Conservation (phyloP, 495 filamentous ascomycete genomes). For the Arthonia radiata region DNA sequence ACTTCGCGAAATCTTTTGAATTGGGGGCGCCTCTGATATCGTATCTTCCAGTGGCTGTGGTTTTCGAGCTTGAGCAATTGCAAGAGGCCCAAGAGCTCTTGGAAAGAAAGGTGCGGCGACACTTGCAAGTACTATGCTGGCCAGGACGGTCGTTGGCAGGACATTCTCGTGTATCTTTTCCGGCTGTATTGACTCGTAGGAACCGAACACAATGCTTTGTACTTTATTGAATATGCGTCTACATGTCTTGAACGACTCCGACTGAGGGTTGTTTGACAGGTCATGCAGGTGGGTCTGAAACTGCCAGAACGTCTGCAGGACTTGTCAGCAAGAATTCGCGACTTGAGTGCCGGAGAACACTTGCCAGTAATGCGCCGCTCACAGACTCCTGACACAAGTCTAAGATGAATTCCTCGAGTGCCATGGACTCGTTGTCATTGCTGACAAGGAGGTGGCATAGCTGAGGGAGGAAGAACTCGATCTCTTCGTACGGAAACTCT, state of each 20-base stretch:
- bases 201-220: slow-evolving; percentile 52
- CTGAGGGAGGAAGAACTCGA: slow-evolving; percentile 64
- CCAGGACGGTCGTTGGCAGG: slow-evolving; percentile 43
- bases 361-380: slow-evolving; percentile 47
- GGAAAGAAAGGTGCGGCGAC: slow-evolving; percentile 23
- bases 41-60: slow-evolving; percentile 29
- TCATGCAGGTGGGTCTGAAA: slow-evolving; percentile 64
- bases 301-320: slow-evolving; percentile 49
- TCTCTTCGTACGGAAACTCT: slow-evolving; percentile 57
- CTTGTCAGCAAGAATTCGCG: slow-evolving; percentile 1
- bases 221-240: slow-evolving; percentile 56
- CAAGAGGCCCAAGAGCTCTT: slow-evolving; percentile 36
- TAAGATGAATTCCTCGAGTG: slow-evolving; percentile 54
- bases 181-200: slow-evolving; percentile 28
- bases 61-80: slow-evolving; percentile 47
- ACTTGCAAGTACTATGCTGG: slow-evolving; percentile 43
- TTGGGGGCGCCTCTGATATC: slow-evolving; percentile 26
- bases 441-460: slow-evolving; percentile 57
- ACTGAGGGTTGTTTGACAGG: slow-evolving; percentile 38
- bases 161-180: slow-evolving; percentile 55
- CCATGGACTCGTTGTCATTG: slow-evolving; percentile 65
- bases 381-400: slow-evolving; percentile 61
- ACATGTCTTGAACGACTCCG: slow-evolving; percentile 45
- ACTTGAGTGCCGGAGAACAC: slow-evolving; percentile 8
- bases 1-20: slow-evolving; percentile 29